These are phyloP conservation scores for Vanrija sp. DNA, from an alignment of 1,284 basidiomycete genomes.

Conservation along the genomic window DNA sequence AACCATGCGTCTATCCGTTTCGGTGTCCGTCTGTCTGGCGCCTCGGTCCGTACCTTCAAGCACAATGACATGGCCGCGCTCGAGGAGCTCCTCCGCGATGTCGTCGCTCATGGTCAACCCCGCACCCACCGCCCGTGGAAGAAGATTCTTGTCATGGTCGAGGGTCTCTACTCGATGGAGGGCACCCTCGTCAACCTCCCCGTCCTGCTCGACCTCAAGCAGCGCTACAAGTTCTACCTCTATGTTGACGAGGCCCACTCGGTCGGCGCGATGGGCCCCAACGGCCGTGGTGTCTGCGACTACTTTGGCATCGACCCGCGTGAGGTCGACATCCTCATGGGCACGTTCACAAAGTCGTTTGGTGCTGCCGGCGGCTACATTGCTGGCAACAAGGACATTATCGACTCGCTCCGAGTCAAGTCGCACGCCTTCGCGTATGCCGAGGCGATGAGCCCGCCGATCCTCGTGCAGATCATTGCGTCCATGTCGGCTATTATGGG, in stretches of 20 bases:
- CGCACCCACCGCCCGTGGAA: constrained; percentile 98
- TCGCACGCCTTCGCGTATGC: constrained; percentile 85
- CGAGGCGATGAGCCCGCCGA: constrained; percentile 85
- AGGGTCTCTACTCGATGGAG: constrained; percentile 98
- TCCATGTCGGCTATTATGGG: constrained; percentile 98
- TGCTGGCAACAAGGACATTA: constrained; percentile 72
- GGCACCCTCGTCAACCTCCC: constrained; percentile 88
- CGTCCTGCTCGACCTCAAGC: constrained; percentile 78
- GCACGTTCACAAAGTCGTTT: constrained; percentile 98
- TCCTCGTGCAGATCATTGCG: constrained; percentile 85
- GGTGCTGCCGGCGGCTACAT: constrained; percentile 97
- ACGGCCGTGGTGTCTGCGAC: constrained; percentile 90
- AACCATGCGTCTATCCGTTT: constrained; percentile 96
- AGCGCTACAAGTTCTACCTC: constrained; percentile 97
- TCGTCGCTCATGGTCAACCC: constrained; percentile 94
- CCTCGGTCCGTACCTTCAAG: constrained; percentile 89
- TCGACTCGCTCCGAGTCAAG: constrained; percentile 74
- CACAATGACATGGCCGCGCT: constrained; percentile 90
- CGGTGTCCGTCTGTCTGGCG: constrained; percentile 84
- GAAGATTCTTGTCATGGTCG: constrained; percentile 93
- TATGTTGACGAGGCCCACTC: constrained; percentile 98
- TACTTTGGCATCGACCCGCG: constrained; percentile 86
- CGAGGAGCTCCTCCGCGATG: constrained; percentile 79
- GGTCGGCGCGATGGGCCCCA: constrained; percentile 88
- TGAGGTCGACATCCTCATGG: constrained; percentile 91